Evolutionary conservation across 2,329 filamentous ascomycete species (phyloP).

Genomic region (Talaromyces amestolkiae): DNA sequence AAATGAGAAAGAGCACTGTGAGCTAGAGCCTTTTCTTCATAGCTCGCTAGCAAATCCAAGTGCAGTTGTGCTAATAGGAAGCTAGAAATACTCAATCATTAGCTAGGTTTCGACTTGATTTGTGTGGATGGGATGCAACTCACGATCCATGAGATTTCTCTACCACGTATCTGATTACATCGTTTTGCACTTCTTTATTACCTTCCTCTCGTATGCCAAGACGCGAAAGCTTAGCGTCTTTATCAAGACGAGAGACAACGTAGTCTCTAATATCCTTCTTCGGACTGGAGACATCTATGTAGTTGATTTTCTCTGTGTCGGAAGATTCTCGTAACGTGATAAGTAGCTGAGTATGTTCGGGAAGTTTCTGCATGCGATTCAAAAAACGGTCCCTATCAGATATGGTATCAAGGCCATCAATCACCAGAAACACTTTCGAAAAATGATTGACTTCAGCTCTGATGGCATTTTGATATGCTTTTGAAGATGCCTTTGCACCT

Average conservation of each 20-base stretch:
- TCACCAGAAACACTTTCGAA: slow-evolving; percentile 29
- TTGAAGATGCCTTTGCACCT: slow-evolving; percentile 27
- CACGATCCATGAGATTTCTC: slow-evolving; percentile 31
- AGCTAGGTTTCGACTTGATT: not conserved
- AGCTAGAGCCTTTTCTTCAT: slow-evolving; percentile 23
- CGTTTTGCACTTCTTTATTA: slow-evolving; percentile 19
- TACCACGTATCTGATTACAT: slow-evolving; percentile 23
- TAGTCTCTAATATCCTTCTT: slow-evolving; percentile 25
- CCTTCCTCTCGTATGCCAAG: slow-evolving; percentile 16
- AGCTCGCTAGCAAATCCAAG: slow-evolving; percentile 29
- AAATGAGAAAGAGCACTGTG: slow-evolving; percentile 27
- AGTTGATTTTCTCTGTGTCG: slow-evolving; percentile 19
- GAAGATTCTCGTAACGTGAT: slow-evolving; percentile 29
- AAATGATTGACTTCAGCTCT: slow-evolving; percentile 32
- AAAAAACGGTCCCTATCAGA: slow-evolving; percentile 33
- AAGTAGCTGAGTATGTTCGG: slow-evolving; percentile 32
- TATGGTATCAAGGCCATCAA: slow-evolving; percentile 32
- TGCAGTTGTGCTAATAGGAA: slow-evolving; percentile 32
- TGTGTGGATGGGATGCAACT: slow-evolving; percentile 14
- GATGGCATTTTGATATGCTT: slow-evolving; percentile 33
- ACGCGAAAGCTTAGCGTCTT: slow-evolving; percentile 19
- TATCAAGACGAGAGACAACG: slow-evolving; percentile 21
- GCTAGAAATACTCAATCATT: slow-evolving; percentile 19
- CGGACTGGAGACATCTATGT: slow-evolving; percentile 21
- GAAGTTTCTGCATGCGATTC: slow-evolving; percentile 32